Percentiles rank a stretch among this genome's conserved stretches.
phyloP scores from a whole-genome alignment of 2,329 filamentous ascomycete species.

The Metarhizium anisopliae region DNA sequence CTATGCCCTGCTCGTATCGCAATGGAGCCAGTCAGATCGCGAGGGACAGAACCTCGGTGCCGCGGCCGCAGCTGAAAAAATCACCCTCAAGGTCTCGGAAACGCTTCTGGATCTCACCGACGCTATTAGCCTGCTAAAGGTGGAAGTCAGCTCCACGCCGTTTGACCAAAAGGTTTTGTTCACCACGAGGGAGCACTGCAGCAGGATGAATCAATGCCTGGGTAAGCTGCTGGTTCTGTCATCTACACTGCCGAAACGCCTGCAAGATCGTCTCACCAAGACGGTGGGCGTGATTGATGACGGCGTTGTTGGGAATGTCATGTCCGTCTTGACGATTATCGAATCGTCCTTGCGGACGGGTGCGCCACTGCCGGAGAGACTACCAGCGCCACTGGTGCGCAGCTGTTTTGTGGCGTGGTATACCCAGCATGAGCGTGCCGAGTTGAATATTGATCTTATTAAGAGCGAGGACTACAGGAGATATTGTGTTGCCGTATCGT shows the following conservation, averaged over 20 bases:
- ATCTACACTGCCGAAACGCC: conserved; percentile 26
- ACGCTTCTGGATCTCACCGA: conserved; percentile 16
- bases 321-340: conserved; percentile 38
- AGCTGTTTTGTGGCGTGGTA: conserved; percentile 21
- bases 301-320: conserved; percentile 36
- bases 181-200: conserved; percentile 19
- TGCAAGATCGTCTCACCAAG: conserved; percentile 29
- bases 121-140: conserved; percentile 18
- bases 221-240: conserved; percentile 22
- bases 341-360: conserved; percentile 39
- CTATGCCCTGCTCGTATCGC: conserved; percentile 38
- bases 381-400: conserved; percentile 36
- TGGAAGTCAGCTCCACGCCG: conserved; percentile 20
- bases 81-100: conserved; percentile 21
- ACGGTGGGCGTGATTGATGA: conserved; percentile 32
- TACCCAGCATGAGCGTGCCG: conserved; percentile 11
- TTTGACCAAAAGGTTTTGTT: conserved; percentile 22
- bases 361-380: conserved; percentile 34
- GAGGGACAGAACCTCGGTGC: conserved; percentile 18
- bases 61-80: conserved; percentile 15
- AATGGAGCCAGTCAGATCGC: conserved; percentile 27
- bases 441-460: conserved; percentile 23
- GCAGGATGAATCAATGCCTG: conserved; percentile 25
- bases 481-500: conserved; percentile 36
- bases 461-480: conserved; percentile 32